Base-by-base conservation (phyloP, 1,139 yeast genomes). In the Yamadazyma spencermartinsiae region DNA sequence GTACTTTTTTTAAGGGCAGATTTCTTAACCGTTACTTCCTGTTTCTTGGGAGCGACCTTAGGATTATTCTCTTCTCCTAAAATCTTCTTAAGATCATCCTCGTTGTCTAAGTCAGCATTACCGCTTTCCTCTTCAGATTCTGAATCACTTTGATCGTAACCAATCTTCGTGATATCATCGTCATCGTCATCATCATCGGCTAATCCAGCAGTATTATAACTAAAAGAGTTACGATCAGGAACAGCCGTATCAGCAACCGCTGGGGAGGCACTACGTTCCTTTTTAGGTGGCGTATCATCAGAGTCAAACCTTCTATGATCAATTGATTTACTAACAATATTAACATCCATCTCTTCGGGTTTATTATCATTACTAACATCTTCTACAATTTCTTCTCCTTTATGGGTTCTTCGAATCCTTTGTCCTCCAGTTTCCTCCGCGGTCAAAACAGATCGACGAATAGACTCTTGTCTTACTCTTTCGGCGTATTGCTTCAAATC, bases 371-470 rank as follows among this genome's bases (percentile, higher is more conserved):
- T 49, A 35, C 60, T 55, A 26, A 61, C 61, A 37, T 72, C 74
- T 38, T 84, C 92, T n/a, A 85, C 71, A 29, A 85, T 60, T 51
- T 86, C 92, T 45, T 88, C 96, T 21, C 96, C 96, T 56, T 85
- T 86, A 55, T 86, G 95, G 2, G 95, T 86, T 51, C 87, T 69
- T 49, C 89, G 72, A 39, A 86, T 80, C 36, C 82, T 69, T 19
- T 86, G 86, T 25, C 59, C 60, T 11, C 23, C 18, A 3, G 51
- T 55, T 25, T 65, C 70, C 24, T 75, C 77, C 32, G 67, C 76
- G 34, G 80, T 79, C 31, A 86, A 61, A 8, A 86, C 83, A 3
- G 85, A 72, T 38, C 83, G 79, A 21, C 79, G 69, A 33, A 84
- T 75, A 31, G 83, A 76, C 52, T 83, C 86, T 44, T 77, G 76